Evolutionary conservation across 148 eudicot genomes (phyloP).

Genomic region (Fagopyrum tataricum): DNA sequence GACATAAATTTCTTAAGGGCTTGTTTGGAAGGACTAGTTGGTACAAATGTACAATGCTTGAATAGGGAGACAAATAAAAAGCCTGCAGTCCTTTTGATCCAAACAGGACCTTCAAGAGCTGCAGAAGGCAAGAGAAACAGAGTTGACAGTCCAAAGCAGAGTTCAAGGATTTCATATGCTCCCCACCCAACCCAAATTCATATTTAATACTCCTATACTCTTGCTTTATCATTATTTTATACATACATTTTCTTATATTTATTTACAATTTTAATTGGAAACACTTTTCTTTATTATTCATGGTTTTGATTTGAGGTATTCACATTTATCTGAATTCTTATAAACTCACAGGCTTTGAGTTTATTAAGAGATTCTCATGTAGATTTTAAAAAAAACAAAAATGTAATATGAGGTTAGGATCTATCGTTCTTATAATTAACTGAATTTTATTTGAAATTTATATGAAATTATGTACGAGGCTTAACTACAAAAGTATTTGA

Average conservation of each 20-base stretch:
- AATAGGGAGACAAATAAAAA: constrained; percentile 8
- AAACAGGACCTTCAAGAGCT: constrained; percentile 2
- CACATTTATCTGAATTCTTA: too few relatives aligned
- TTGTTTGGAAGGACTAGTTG: constrained; percentile 2
- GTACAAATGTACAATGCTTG: constrained; percentile 4
- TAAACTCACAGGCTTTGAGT: too few relatives aligned
- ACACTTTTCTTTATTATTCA: too few relatives aligned
- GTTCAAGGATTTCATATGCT: constrained; percentile 10
- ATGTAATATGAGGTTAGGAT: too few relatives aligned
- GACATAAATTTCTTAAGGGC: background rate
- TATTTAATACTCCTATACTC: background rate
- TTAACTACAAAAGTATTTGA: too few relatives aligned
- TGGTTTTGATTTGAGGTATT: too few relatives aligned
- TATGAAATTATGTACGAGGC: too few relatives aligned
- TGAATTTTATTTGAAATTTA: too few relatives aligned
- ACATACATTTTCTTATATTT: background rate
- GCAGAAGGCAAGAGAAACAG: background rate
- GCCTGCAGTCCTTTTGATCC: constrained; percentile 10
- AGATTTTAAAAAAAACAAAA: too few relatives aligned
- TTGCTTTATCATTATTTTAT: background rate
- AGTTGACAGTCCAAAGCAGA: background rate
- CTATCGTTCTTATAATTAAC: too few relatives aligned
- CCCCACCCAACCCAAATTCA: background rate
- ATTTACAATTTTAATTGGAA: background rate
- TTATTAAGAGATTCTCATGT: too few relatives aligned